phyloP scores from a whole-genome alignment of 345 rosid genomes.

The Corchorus olitorius region DNA sequence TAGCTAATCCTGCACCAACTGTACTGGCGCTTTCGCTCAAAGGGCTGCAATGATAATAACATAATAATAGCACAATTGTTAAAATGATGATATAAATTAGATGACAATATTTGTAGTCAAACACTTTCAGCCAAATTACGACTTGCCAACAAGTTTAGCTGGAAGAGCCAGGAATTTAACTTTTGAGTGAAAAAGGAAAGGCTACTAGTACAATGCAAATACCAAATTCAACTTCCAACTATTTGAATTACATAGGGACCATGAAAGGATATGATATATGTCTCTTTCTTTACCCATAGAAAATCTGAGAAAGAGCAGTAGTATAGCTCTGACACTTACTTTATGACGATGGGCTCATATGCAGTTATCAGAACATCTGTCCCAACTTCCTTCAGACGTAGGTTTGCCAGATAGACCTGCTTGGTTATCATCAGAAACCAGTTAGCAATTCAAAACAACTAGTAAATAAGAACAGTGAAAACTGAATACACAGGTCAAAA shows the following conservation, averaged over 20 bases:
- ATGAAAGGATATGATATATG: background rate
- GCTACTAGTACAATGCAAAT: background rate
- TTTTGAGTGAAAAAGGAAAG: background rate
- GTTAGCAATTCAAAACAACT: conserved; percentile 19
- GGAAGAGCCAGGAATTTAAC: background rate
- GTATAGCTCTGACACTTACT: conserved; percentile 44
- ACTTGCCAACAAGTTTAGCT: background rate
- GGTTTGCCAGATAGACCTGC: conserved; percentile 79
- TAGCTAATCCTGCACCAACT: conserved; percentile 74
- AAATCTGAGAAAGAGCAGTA: conserved; percentile 20
- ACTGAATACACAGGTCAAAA: conserved; percentile 17
- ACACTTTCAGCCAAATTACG: conserved; percentile 1
- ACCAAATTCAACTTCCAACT: background rate
- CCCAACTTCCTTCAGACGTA: conserved; percentile 73
- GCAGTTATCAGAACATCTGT: conserved; percentile 77
- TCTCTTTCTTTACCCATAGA: background rate
- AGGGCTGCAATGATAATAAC: conserved; percentile 50
- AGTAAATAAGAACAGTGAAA: background rate
- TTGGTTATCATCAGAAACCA: conserved; percentile 10
- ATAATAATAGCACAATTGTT: conserved; percentile 10
- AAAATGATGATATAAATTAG: background rate
- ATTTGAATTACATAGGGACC: background rate
- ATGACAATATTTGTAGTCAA: background rate
- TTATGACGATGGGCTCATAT: conserved; percentile 68
- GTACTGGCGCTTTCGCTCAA: conserved; percentile 69